Conservation (phyloP, 2,329 filamentous ascomycete species). For the Byssothecium circinans region DNA sequence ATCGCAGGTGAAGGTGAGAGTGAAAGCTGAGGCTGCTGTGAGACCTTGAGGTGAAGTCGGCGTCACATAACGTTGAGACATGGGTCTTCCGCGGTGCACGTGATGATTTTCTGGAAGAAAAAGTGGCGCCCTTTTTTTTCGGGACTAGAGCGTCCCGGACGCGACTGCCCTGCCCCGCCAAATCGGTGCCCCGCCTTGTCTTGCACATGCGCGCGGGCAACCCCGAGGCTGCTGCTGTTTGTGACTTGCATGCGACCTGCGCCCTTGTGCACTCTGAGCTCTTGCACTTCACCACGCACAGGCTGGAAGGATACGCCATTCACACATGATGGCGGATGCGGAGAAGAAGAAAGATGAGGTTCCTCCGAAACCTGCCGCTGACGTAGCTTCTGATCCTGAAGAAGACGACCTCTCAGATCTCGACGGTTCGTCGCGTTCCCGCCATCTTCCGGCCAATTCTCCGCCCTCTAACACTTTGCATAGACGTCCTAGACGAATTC, state of each 20-base stretch:
- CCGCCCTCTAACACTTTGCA: slow-evolving; percentile 9
- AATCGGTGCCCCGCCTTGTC: slow-evolving; percentile 1
- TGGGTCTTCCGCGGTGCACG: background rate
- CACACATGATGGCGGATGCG: slow-evolving; percentile 25
- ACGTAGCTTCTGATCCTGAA: slow-evolving; percentile 76
- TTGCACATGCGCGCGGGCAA: background rate
- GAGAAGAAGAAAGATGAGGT: slow-evolving; percentile 14
- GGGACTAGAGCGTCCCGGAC: background rate
- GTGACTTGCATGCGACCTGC: too few relatives aligned
- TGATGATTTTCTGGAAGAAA: background rate
- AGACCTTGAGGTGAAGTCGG: slow-evolving; percentile 1
- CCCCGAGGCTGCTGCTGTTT: background rate
- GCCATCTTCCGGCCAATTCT: background rate
- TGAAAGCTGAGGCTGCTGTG: background rate
- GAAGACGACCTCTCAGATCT: slow-evolving; percentile 91
- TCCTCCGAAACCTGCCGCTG: slow-evolving; percentile 15
- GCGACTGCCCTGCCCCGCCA: slow-evolving; percentile 1
- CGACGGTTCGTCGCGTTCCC: slow-evolving; percentile 63
- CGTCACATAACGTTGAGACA: background rate
- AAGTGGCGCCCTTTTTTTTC: background rate
- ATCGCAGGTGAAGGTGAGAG: slow-evolving; percentile 2
- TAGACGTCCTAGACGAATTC: slow-evolving; percentile 94
- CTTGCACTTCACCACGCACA: too few relatives aligned
- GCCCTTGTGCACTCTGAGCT: too few relatives aligned
- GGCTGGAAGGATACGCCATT: too few relatives aligned